These are phyloP conservation scores for Acidomyces sp. DNA, from an alignment of 495 filamentous ascomycete genomes.

Conservation along the genomic window DNA sequence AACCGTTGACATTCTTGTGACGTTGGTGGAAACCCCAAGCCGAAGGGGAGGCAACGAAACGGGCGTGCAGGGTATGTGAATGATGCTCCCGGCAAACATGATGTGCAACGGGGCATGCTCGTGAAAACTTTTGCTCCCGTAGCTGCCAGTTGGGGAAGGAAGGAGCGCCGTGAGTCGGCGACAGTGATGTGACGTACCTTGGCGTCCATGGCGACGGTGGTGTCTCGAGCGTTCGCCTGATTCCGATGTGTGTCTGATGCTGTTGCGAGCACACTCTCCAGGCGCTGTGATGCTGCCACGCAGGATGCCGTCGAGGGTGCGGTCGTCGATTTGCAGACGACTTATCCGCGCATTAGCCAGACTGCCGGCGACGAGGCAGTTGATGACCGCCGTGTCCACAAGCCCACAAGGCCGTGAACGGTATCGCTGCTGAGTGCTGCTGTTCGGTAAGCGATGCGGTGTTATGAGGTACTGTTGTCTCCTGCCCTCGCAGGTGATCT, in stretches of 20 bases:
- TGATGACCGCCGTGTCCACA: conserved; percentile 1
- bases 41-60: background rate
- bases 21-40: background rate
- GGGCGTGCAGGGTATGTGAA: background rate
- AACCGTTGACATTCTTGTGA: background rate
- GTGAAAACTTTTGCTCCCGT: conserved; percentile 11
- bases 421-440: conserved; percentile 12
- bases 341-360: background rate
- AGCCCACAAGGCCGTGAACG: background rate
- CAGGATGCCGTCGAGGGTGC: too few species aligned
- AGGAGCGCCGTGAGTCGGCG: background rate
- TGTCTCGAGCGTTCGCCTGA: too few species aligned
- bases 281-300: too few species aligned
- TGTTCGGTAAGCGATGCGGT: conserved; percentile 14
- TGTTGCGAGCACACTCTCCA: too few species aligned
- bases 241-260: too few species aligned
- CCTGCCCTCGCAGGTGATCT: too few species aligned
- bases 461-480: conserved; percentile 1
- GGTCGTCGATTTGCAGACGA: too few species aligned
- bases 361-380: background rate
- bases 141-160: conserved; percentile 3
- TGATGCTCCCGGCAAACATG: background rate
- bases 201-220: conserved; percentile 20
- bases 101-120: background rate
- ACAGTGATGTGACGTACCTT: conserved; percentile 19